Percentiles rank a stretch among this genome's conserved stretches.
These are phyloP conservation scores for Dianthus caryophyllus DNA, from an alignment of 148 eudicot genomes.

Conservation along the genomic window DNA sequence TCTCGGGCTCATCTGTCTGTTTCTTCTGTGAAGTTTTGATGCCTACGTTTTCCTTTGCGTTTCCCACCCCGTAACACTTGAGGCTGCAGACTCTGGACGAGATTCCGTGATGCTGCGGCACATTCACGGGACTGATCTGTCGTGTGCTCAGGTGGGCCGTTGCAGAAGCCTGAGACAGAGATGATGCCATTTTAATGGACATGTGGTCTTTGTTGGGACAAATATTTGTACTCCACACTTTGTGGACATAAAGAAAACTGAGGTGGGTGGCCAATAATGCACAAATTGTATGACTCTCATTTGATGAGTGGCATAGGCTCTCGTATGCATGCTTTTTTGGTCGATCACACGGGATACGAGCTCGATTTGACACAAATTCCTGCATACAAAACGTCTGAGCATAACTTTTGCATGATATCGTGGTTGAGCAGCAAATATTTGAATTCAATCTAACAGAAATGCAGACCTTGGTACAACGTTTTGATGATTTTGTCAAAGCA, in stretches of 20 bases:
- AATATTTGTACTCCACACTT: background rate
- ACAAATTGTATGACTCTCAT: constrained; percentile 9
- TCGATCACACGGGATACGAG: too few relatives aligned
- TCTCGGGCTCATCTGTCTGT: constrained; percentile 47
- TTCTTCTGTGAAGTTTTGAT: constrained; percentile 24
- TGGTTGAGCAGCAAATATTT: too few relatives aligned
- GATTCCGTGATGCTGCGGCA: constrained; percentile 18
- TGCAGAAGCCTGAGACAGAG: constrained; percentile 33
- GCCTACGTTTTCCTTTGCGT: constrained; percentile 17
- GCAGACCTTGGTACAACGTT: too few relatives aligned
- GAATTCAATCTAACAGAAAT: too few relatives aligned
- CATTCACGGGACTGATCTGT: constrained; percentile 1
- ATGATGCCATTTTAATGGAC: constrained; percentile 41
- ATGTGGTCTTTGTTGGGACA: background rate
- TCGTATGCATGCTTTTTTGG: too few relatives aligned
- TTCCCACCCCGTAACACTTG: constrained; percentile 30
- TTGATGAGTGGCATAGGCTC: too few relatives aligned
- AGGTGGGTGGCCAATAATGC: constrained; percentile 21
- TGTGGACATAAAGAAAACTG: background rate
- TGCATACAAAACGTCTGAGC: too few relatives aligned
- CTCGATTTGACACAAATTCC: too few relatives aligned
- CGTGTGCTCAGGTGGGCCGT: constrained; percentile 25
- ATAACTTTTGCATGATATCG: too few relatives aligned
- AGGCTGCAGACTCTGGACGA: constrained; percentile 25
- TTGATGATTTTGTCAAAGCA: too few relatives aligned